Conservation (phyloP, 495 filamentous ascomycete species). For the Penicillium flavigenum region DNA sequence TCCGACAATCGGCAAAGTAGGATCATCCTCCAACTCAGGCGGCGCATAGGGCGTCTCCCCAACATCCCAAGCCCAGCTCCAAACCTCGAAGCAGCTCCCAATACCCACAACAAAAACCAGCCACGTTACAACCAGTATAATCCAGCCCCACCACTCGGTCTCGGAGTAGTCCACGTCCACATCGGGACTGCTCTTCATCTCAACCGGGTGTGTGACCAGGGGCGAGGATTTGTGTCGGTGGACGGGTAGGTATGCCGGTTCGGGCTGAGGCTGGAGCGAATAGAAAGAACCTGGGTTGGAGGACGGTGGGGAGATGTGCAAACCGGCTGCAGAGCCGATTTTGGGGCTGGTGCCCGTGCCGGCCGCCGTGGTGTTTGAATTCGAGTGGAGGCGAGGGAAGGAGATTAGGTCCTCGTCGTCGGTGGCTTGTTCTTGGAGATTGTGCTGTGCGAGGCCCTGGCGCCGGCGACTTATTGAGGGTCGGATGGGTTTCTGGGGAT, state of each 20-base stretch:
- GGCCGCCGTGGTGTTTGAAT: constrained; percentile 25
- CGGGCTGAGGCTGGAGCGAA: constrained; percentile 38
- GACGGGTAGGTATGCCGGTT: constrained; percentile 38
- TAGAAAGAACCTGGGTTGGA: constrained; percentile 72
- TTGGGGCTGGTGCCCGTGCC: constrained; percentile 27
- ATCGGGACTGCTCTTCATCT: constrained; percentile 40
- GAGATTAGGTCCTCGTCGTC: constrained; percentile 75
- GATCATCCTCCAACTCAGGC: constrained; percentile 88
- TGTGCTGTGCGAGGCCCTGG: constrained; percentile 47
- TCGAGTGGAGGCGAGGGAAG: constrained; percentile 45
- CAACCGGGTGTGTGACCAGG: constrained; percentile 47
- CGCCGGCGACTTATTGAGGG: constrained; percentile 27
- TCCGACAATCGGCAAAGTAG: constrained; percentile 88
- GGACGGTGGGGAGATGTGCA: constrained; percentile 46
- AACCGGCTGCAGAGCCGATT: constrained; percentile 16
- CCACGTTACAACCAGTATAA: constrained; percentile 87
- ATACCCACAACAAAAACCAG: constrained; percentile 92
- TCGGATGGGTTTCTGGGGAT: constrained; percentile 25
- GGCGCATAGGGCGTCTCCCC: constrained; percentile 94
- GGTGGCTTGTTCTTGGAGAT: constrained; percentile 65
- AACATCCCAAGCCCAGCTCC: constrained; percentile 99
- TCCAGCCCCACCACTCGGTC: constrained; percentile 96
- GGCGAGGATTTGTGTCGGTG: constrained; percentile 60
- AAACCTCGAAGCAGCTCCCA: constrained; percentile 94
- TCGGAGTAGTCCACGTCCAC: constrained; percentile 80